These are phyloP conservation scores for Wallacemonas collosoma DNA, from an alignment of 208 protist genomes.

Conservation along the genomic window DNA sequence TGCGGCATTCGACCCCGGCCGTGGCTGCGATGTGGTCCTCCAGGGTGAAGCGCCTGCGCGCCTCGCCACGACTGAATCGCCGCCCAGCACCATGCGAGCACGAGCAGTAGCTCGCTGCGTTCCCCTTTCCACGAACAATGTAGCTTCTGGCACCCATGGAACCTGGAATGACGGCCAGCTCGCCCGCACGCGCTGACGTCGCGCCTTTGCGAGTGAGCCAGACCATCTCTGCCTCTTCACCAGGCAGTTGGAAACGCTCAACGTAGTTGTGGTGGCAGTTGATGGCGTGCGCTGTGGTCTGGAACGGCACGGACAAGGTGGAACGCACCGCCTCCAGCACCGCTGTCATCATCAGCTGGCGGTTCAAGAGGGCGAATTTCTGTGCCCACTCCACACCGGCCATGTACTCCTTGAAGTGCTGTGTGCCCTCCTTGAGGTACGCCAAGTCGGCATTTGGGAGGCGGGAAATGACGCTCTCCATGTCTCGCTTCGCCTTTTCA, in stretches of 20 bases:
- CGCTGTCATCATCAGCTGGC: slow-evolving; percentile 81
- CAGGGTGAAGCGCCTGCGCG: slow-evolving; percentile 78
- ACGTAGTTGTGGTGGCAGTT: slow-evolving; percentile 95
- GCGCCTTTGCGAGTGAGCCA: slow-evolving; percentile 91
- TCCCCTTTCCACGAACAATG: slow-evolving; percentile 89
- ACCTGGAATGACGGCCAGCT: slow-evolving; percentile 88
- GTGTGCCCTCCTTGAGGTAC: slow-evolving; percentile 78
- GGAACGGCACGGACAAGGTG: slow-evolving; percentile 41
- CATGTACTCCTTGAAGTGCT: slow-evolving; percentile 85
- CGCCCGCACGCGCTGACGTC: slow-evolving; percentile 66
- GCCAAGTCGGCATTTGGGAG: slow-evolving; percentile 75
- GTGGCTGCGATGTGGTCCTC: slow-evolving; percentile 73
- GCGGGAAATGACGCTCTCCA: slow-evolving; percentile 46
- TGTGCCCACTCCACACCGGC: slow-evolving; percentile 86
- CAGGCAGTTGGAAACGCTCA: slow-evolving; percentile 31
- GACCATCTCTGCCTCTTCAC: slow-evolving; percentile 36
- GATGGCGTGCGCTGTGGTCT: slow-evolving; percentile 45
- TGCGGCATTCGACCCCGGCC: slow-evolving; percentile 69
- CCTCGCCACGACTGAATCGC: slow-evolving; percentile 70
- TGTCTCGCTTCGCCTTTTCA: slow-evolving; percentile 82
- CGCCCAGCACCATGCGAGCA: slow-evolving; percentile 88
- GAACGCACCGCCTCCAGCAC: slow-evolving; percentile 62
- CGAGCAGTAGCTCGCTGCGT: slow-evolving; percentile 61
- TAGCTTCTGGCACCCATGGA: slow-evolving; percentile 88
- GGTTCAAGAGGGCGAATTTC: slow-evolving; percentile 74